These are phyloP conservation scores for Parastagonospora nodorum DNA, from an alignment of 2,329 filamentous ascomycete genomes.

Conservation along the genomic window DNA sequence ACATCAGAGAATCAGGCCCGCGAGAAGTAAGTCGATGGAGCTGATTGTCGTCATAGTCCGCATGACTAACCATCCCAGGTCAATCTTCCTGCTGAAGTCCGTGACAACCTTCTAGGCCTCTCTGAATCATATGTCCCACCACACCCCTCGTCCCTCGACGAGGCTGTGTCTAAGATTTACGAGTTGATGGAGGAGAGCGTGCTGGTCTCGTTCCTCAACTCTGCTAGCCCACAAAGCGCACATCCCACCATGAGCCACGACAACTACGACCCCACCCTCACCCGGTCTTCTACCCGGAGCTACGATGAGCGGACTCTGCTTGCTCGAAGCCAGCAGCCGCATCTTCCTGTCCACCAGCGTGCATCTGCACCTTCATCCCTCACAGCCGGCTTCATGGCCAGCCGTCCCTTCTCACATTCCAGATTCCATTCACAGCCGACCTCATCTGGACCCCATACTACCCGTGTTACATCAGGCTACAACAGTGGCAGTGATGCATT, in stretches of 20 bases:
- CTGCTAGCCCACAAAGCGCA: constrained; percentile 58
- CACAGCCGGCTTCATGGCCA: constrained; percentile 44
- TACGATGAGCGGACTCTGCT: constrained; percentile 48
- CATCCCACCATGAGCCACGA: constrained; percentile 48
- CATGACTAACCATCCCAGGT: constrained; percentile 35
- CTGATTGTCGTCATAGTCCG: neutral
- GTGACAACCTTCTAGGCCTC: constrained; percentile 75
- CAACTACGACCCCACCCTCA: constrained; percentile 46
- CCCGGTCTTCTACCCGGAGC: constrained; percentile 46
- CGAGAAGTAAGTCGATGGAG: constrained; percentile 34
- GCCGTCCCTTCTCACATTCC: constrained; percentile 42
- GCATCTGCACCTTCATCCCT: constrained; percentile 48
- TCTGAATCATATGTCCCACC: constrained; percentile 67
- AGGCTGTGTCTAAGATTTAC: constrained; percentile 85
- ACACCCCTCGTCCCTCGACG: constrained; percentile 74
- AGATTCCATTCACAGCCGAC: constrained; percentile 46
- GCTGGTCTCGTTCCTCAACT: constrained; percentile 87
- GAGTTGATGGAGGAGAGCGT: constrained; percentile 98
- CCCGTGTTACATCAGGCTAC: constrained; percentile 39
- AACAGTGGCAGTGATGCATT: constrained; percentile 53
- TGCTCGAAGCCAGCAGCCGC: constrained; percentile 35
- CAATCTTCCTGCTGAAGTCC: constrained; percentile 84
- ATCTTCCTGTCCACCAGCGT: constrained; percentile 40
- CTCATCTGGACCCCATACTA: constrained; percentile 34
- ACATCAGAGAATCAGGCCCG: constrained; percentile 63